Evolutionary conservation across 75 land plant species (phyloP).

Genomic region (Ceratopteris richardii): DNA sequence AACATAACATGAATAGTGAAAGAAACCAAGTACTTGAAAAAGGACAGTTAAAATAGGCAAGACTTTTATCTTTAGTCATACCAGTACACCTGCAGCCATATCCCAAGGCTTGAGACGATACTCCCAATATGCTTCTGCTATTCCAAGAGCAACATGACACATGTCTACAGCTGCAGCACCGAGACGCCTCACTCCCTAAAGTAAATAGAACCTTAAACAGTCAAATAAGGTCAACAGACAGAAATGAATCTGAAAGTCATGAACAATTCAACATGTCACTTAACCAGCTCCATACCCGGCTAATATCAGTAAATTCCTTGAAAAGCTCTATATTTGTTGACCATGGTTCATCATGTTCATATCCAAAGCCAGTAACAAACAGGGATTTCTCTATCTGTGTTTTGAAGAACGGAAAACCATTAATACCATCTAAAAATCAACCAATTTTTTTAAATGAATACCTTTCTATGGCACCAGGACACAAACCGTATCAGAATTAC

Average conservation of each 20-base stretch:
- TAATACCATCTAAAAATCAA: neutral
- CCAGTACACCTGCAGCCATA: slow-evolving; percentile 99
- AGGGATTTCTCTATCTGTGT: slow-evolving; percentile 81
- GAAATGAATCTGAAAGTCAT: no score
- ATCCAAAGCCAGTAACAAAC: slow-evolving; percentile 95
- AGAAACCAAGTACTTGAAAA: no score
- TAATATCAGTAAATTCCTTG: slow-evolving; percentile 83
- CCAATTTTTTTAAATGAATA: neutral
- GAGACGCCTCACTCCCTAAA: slow-evolving; percentile 90
- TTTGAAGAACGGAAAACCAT: neutral
- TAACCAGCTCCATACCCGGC: slow-evolving; percentile 68
- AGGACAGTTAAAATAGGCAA: no score
- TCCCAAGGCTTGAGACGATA: slow-evolving; percentile 99
- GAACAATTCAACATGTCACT: no score
- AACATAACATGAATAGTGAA: no score
- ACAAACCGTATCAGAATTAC: slow-evolving; percentile 64
- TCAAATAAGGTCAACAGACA: no score
- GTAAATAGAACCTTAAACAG: no score
- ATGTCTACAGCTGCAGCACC: slow-evolving; percentile 97
- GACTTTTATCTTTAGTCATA: no score
- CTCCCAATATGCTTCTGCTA: slow-evolving; percentile 96
- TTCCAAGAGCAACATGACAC: slow-evolving; percentile 97
- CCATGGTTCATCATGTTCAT: slow-evolving; percentile 98
- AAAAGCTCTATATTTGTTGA: slow-evolving; percentile 75
- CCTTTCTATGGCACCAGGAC: neutral